phyloP scores from a whole-genome alignment of 495 filamentous ascomycete genomes.

The Neurospora sp. region DNA sequence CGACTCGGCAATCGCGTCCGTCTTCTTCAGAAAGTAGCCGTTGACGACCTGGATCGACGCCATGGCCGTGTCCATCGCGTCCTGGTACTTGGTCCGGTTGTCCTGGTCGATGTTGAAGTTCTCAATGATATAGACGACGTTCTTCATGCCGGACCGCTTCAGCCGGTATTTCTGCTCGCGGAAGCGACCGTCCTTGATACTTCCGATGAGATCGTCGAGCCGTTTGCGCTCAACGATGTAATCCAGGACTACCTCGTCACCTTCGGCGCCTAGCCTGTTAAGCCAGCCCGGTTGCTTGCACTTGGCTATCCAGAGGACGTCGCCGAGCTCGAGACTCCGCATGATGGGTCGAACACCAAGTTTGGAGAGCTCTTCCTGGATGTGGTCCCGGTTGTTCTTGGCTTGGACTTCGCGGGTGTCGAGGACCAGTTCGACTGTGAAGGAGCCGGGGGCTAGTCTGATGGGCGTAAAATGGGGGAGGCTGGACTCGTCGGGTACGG shows the following conservation, averaged over 20 bases:
- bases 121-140: slow-evolving; percentile 76
- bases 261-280: slow-evolving; percentile 42
- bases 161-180: slow-evolving; percentile 82
- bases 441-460: slow-evolving; percentile 49
- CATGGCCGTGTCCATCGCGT: slow-evolving; percentile 63
- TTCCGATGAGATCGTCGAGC: slow-evolving; percentile 67
- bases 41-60: slow-evolving; percentile 74
- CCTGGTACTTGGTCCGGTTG: slow-evolving; percentile 43
- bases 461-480: slow-evolving; percentile 51
- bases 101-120: slow-evolving; percentile 48
- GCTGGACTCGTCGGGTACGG: slow-evolving; percentile 16
- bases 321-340: slow-evolving; percentile 61
- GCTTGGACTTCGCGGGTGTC: slow-evolving; percentile 71
- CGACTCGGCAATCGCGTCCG: slow-evolving; percentile 66
- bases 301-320: slow-evolving; percentile 74
- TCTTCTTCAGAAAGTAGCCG: slow-evolving; percentile 74
- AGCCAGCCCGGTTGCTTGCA: slow-evolving; percentile 49
- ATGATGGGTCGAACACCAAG: slow-evolving; percentile 56
- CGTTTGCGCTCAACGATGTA: slow-evolving; percentile 79
- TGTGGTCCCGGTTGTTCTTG: slow-evolving; percentile 70
- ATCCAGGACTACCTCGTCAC: slow-evolving; percentile 71
- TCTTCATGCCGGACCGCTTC: slow-evolving; percentile 56
- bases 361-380: slow-evolving; percentile 60
- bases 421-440: slow-evolving; percentile 64
- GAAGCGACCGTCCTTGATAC: slow-evolving; percentile 76